A percentile compares a stretch with the other conserved stretches of the same genome.
phyloP scores from a whole-genome alignment of 176 grass and related monocot genomes.

The Phoenix dactylifera region DNA sequence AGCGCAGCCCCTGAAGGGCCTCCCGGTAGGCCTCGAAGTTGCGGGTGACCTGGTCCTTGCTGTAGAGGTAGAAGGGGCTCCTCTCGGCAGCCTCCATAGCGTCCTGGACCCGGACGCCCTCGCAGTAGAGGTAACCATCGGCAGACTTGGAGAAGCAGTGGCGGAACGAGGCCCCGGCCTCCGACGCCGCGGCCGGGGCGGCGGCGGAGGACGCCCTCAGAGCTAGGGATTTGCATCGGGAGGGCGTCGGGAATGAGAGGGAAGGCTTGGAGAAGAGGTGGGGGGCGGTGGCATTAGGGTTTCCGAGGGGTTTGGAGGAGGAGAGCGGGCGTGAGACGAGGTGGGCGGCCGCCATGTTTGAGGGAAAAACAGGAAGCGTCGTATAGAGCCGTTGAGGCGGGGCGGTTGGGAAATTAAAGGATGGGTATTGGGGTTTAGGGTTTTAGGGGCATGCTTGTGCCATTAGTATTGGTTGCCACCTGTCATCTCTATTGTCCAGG shows the following conservation, averaged over 20 bases:
- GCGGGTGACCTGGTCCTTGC: slow-evolving; percentile 79
- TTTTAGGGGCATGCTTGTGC: no score
- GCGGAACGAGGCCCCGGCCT: slow-evolving; percentile 22
- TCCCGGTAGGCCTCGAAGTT: slow-evolving; percentile 64
- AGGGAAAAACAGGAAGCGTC: neutral
- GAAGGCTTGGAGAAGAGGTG: neutral
- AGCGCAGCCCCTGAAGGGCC: slow-evolving; percentile 70
- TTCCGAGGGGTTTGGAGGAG: slow-evolving; percentile 10
- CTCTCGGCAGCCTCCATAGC: slow-evolving; percentile 59
- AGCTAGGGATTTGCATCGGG: neutral
- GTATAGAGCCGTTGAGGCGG: no score
- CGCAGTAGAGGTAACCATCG: slow-evolving; percentile 79
- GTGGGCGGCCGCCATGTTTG: slow-evolving; percentile 55
- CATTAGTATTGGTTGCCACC: no score
- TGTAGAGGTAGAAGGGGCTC: slow-evolving; percentile 95
- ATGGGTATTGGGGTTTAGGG: no score
- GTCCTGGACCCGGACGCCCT: slow-evolving; percentile 62
- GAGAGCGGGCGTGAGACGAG: slow-evolving; percentile 31
- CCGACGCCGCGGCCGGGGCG: slow-evolving; percentile 8
- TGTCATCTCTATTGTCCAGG: no score
- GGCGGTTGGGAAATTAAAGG: no score
- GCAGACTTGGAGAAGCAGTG: slow-evolving; percentile 62
- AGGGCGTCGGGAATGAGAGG: neutral
- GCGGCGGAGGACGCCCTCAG: slow-evolving; percentile 23
- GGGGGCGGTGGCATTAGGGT: neutral